phyloP scores from a whole-genome alignment of 768 basidiomycete species.

The Lactifluus echinatus region DNA sequence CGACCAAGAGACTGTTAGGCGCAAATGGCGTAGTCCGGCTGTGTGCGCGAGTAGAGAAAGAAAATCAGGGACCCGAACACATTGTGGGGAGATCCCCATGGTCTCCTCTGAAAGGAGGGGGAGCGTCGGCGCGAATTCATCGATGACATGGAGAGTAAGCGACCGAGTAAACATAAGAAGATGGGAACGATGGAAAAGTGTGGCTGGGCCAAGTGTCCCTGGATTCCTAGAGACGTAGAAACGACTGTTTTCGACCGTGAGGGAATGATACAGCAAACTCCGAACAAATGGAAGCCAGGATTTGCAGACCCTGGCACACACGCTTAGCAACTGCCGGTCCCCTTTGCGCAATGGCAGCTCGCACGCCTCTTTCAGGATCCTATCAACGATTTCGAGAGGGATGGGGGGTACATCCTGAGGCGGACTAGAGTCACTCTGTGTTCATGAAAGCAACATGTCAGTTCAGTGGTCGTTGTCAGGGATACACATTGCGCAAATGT shows the following conservation, averaged over 20 bases:
- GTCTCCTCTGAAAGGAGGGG: neutral
- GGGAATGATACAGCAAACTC: constrained; percentile 5
- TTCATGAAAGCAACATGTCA: neutral
- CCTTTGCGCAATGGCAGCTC: neutral
- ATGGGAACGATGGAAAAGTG: constrained; percentile 1
- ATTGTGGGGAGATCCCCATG: neutral
- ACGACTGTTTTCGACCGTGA: constrained; percentile 13
- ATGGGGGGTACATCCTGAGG: neutral
- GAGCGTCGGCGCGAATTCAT: neutral
- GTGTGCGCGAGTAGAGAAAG: constrained; percentile 7
- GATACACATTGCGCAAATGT: neutral
- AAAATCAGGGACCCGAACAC: constrained; percentile 5
- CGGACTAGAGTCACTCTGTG: neutral
- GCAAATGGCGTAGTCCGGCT: neutral
- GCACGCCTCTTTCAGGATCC: constrained; percentile 8
- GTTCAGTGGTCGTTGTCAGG: neutral
- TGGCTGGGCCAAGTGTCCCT: constrained; percentile 5
- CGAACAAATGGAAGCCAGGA: constrained; percentile 9
- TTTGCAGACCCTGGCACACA: constrained; percentile 12
- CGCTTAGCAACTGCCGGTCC: neutral
- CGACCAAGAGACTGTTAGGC: constrained; percentile 5
- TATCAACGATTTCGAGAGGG: constrained; percentile 10
- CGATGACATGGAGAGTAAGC: constrained; percentile 4
- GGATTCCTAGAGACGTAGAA: neutral
- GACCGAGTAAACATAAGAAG: constrained; percentile 3